Conservation (phyloP, 129 eudicot genomes). For the Glebionis coronaria region DNA sequence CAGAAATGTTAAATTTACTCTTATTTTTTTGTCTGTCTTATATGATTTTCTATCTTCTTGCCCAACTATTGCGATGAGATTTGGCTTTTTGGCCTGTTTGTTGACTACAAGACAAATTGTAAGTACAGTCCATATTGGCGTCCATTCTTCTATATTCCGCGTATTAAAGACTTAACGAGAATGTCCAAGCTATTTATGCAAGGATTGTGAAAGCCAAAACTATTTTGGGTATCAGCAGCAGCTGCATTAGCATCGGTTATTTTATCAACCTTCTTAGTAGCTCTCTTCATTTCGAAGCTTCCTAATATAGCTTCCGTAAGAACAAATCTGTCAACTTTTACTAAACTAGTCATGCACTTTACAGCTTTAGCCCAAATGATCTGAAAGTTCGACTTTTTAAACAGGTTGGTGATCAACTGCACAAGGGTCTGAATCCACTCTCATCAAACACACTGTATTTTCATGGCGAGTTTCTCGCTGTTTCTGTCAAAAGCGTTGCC, state of each 20-base stretch:
- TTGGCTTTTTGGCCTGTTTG: conserved; percentile 52
- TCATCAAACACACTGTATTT: too few species aligned
- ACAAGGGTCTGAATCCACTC: conserved; percentile 81
- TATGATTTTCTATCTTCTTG: conserved; percentile 89
- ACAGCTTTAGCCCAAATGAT: background rate
- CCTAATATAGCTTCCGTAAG: conserved; percentile 53
- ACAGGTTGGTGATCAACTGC: conserved; percentile 83
- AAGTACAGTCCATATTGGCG: conserved; percentile 22
- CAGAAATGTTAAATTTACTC: too few species aligned
- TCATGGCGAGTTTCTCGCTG: too few species aligned
- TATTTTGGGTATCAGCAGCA: conserved; percentile 94
- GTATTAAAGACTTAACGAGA: background rate
- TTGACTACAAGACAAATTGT: conserved; percentile 65
- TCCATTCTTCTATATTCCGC: background rate
- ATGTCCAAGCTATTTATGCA: conserved; percentile 20
- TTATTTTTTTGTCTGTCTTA: background rate
- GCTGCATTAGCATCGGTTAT: conserved; percentile 80
- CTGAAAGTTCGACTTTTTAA: background rate
- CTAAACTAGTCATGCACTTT: conserved; percentile 3
- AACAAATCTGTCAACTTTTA: background rate
- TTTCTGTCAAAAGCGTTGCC: conserved; percentile 72
- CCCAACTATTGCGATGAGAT: conserved; percentile 80
- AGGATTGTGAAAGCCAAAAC: conserved; percentile 62
- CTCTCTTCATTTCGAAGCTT: conserved; percentile 47
- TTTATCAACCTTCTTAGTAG: conserved; percentile 62